Conservation (phyloP, 1,139 yeast species). For the Torulaspora globosa region DNA sequence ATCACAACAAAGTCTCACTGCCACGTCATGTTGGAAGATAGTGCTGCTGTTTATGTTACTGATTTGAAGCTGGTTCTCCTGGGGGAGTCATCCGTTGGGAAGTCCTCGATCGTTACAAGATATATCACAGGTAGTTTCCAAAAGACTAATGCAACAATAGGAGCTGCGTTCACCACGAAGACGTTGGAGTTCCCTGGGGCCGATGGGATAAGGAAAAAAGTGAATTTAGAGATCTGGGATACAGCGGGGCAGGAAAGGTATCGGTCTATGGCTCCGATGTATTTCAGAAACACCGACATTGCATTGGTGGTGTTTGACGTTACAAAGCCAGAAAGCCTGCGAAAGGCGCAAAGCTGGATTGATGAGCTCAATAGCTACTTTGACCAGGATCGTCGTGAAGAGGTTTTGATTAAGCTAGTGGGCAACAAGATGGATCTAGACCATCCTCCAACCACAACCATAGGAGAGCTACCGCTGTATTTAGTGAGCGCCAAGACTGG, state of each 20-base stretch:
- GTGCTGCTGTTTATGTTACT: constrained; percentile 9
- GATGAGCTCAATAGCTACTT: constrained; percentile 88
- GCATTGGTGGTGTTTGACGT: constrained; percentile 77
- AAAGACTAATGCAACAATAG: constrained; percentile 90
- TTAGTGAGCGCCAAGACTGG: constrained; percentile 92
- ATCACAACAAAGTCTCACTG: not conserved
- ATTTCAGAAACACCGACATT: constrained; percentile 77
- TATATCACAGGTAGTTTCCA: constrained; percentile 91
- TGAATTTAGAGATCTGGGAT: constrained; percentile 80
- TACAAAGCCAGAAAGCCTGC: constrained; percentile 60
- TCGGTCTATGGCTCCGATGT: constrained; percentile 81
- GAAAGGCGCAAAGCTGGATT: constrained; percentile 90
- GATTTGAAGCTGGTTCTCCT: constrained; percentile 78
- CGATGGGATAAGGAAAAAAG: constrained; percentile 45
- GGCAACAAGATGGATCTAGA: constrained; percentile 73
- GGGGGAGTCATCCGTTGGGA: constrained; percentile 97
- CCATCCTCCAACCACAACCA: constrained; percentile 44
- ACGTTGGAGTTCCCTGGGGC: constrained; percentile 56
- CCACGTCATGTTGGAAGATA: constrained; percentile 1
- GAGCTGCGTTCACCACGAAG: constrained; percentile 94
- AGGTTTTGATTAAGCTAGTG: constrained; percentile 73
- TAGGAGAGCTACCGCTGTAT: constrained; percentile 57
- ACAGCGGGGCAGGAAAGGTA: constrained; percentile 86
- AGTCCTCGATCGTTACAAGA: constrained; percentile 80
- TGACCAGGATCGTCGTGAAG: constrained; percentile 46